phyloP scores from a whole-genome alignment of 2,329 filamentous ascomycete species.

The Fusarium pseudonygamai region DNA sequence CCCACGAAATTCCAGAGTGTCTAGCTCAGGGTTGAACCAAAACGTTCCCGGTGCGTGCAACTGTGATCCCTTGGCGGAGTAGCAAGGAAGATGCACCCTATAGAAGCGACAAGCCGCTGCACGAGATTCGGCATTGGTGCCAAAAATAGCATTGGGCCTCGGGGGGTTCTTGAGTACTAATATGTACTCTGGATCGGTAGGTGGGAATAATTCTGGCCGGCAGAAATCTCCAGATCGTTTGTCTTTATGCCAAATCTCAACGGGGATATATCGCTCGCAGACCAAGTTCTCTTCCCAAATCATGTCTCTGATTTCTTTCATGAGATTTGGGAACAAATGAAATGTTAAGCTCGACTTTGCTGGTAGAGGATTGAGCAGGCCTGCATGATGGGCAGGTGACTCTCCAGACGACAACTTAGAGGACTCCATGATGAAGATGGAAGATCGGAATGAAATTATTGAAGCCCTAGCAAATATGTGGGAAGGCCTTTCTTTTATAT shows the following conservation, averaged over 20 bases:
- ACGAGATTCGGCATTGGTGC: not conserved
- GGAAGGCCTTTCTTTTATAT: accelerated
- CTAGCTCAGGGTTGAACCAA: not conserved
- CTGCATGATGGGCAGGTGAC: no score
- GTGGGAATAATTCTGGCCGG: accelerated
- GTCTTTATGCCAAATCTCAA: not conserved
- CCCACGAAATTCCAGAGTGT: not conserved
- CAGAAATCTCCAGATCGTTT: accelerated
- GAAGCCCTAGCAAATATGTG: not conserved
- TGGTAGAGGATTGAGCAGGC: not conserved
- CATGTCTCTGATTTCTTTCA: not conserved
- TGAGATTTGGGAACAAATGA: not conserved
- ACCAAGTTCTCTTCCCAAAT: not conserved
- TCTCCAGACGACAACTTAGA: no score
- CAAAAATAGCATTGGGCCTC: not conserved
- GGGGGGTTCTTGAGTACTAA: not conserved
- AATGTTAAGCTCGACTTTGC: not conserved
- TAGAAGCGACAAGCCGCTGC: not conserved
- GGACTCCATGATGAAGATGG: not conserved
- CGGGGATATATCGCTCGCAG: not conserved
- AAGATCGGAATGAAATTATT: no score
- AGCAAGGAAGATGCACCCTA: not conserved
- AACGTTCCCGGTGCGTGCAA: not conserved
- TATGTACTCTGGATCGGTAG: not conserved
- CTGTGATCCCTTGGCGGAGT: not conserved